Evolutionary conservation across 495 filamentous ascomycete genomes (phyloP), one percentile per base, ranked within the genome.

Genomic region (Acidomyces sp.): DNA sequence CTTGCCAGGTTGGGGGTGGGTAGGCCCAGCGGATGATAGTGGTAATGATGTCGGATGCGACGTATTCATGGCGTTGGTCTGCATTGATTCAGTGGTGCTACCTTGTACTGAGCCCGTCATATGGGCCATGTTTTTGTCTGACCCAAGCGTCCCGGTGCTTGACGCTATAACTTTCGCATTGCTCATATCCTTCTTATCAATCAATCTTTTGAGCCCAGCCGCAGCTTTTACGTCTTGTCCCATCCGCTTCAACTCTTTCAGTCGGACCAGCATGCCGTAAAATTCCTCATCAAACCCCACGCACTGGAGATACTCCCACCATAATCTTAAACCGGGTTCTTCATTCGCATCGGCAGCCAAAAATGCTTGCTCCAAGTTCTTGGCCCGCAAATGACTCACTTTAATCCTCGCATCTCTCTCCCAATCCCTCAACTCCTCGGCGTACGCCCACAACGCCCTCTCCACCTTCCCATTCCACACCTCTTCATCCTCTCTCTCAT

Each of bases 231-330:
- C 4, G 25, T 31, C 24, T n/a, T 29, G 11, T 23, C 32, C 3
- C 11, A 4, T 11, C 11, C 18, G 13, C 40, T 22, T 15, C 4
- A 19, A 40, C 15, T 17, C 6, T 39, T 49, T 44, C 32, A 36
- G 21, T 37, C 30, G n/a, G 18, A 54, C 54, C 17, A 62, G 47
- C 25, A 41, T 26, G 6, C 49, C 41, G 31, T 56, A 58, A 47
- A 61, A 57, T 0, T 39, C 39, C 23, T 40, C 11, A 18, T 61
- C 49, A 35, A 48, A 63, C 20, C 34, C 32, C n/a, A 48, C 53
- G 38, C 53, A 60, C 48, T 61, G 20, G 23, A 63, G 48, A 38
- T 61, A 63, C 48, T 63, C 60, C 55, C 55, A 61, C 54, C 53
- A 61, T 21, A 63, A 36, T 15, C 56, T 41, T 17, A 63, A 41